Evolutionary conservation across 2,329 filamentous ascomycete genomes (phyloP), one percentile per base, ranked within the genome.

Genomic region (Xylaria polymorpha): DNA sequence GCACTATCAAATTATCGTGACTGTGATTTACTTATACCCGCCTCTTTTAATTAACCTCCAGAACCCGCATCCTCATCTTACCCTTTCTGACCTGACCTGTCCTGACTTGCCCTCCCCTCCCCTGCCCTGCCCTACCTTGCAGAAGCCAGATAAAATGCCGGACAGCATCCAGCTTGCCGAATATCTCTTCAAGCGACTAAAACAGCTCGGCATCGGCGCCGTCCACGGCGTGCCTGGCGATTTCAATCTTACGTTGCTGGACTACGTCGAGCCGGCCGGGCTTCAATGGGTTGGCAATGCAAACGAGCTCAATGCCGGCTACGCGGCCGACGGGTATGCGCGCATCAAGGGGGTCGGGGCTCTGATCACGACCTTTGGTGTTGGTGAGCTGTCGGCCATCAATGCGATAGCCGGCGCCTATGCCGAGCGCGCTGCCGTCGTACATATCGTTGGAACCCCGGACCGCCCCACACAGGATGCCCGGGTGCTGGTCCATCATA

Each of bases 371-470:
- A 89, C 88, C 0, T 88, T 88, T 73, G 88, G 87, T 4, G 88
- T 90, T 1, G 88, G 88, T 9, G 84, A 86, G 69, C 78, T 82
- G 65, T 88, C 86, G 3, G 86, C 87, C 6, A 82, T 89, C 74
- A 89, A 89, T 73, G 87, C 85, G 43, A 84, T 88, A 71, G 87
- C 86, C 2, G 88, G 87, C 0, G 85, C 87, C 3, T 89, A 85
- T 74, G 83, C 86, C 10, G 88, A 90, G 77, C 81, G 82, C 37
- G 85, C 85, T 0, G 82, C 86, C 0, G 83, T 90, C 22, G 83
- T 89, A 12, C 87, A 90, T 72, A 84, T 90, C 50, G 86, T 89
- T 25, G 87, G 87, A 2, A 84, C 84, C 0, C 85, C 87, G 9
- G 77, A 79, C 2, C 80, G 83, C 2, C 69, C 74, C 9, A 79